Base-by-base conservation (phyloP, 2,329 filamentous ascomycete genomes). In the Aspergillus sojae region DNA sequence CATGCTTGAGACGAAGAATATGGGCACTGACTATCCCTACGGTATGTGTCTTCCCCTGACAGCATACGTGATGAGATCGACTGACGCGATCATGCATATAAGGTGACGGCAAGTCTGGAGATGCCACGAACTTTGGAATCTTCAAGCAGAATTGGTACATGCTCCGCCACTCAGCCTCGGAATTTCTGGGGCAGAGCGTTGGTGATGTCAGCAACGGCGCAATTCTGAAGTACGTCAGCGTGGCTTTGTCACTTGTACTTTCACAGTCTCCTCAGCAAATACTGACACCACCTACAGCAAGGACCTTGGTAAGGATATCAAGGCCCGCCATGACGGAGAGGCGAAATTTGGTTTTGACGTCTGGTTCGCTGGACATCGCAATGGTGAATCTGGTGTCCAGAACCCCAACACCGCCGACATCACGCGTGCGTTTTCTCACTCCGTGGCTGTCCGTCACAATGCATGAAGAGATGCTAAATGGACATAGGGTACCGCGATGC, bases 91-190 rank as follows among this genome's bases (percentile, higher is more conserved):
- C 23, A 58, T 16, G 21, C 26, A 36, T 41, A 14, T n/a, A 10
- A 70, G 72, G 73, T 14, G 72, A 75, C 43, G 72, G 72, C 46
- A 75, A 75, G 56, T 61, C 54, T 10, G 67, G 70, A 19, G 74
- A 74, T 19, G 61, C 67, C 5, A 68, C 74, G 57, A 75, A 75
- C 62, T 75, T 74, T 54, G 74, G 74, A 26, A 64, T 75, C 41
- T 74, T 52, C 48, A 52, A 52, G 28, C 48, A 52, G 48, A 52
- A 52, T 34, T 75, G 71, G 71, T 66, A 62, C 53, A 74, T 74
- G 62, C 64, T 74, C 36, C 63, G 72, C 16, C 62, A 65, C 30
- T 77, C 70, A 55, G 70, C 68, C 12, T 68, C 68, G 6, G 61
- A 67, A 26, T 74, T 74, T 52, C 26, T 58, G 7, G 70, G 71